phyloP scores from a whole-genome alignment of 2,329 filamentous ascomycete genomes.

The Acarospora socialis region DNA sequence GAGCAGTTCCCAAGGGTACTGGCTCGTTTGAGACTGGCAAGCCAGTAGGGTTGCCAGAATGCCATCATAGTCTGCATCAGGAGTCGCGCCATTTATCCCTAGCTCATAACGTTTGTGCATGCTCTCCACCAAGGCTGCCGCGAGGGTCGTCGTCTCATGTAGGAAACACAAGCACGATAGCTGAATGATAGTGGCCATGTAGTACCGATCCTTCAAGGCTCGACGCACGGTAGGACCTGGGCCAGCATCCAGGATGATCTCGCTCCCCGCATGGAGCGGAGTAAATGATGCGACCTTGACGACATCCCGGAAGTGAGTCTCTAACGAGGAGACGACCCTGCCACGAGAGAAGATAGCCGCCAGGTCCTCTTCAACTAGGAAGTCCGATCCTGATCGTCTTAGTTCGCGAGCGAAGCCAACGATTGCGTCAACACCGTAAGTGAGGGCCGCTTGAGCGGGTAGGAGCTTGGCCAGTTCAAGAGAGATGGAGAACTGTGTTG shows the following conservation, averaged over 20 bases:
- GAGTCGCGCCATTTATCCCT: conserved; percentile 1
- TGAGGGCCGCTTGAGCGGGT: neutral
- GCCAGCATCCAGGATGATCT: conserved; percentile 5
- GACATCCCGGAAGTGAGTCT: conserved; percentile 4
- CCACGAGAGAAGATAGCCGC: conserved; percentile 6
- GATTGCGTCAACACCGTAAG: neutral
- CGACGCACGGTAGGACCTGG: conserved; percentile 4
- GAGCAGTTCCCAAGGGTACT: conserved; percentile 4
- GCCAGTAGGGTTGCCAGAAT: conserved; percentile 6
- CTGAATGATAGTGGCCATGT: conserved; percentile 7
- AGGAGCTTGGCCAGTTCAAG: neutral
- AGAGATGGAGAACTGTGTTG: neutral
- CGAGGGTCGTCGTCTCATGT: conserved; percentile 6
- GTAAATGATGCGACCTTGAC: conserved; percentile 2
- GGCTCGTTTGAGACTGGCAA: conserved; percentile 8
- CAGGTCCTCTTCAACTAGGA: conserved; percentile 9
- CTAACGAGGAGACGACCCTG: conserved; percentile 5
- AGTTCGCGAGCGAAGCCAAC: conserved; percentile 2
- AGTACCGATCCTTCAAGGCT: conserved; percentile 8
- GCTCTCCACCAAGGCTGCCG: conserved; percentile 1
- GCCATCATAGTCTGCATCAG: conserved; percentile 7
- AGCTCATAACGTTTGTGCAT: conserved; percentile 4
- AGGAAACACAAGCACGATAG: conserved; percentile 7
- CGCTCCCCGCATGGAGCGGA: neutral
- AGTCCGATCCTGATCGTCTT: conserved; percentile 6